These are phyloP conservation scores for Peronospora belbahrii DNA, from an alignment of 352 stramenopile genomes.

Conservation along the genomic window DNA sequence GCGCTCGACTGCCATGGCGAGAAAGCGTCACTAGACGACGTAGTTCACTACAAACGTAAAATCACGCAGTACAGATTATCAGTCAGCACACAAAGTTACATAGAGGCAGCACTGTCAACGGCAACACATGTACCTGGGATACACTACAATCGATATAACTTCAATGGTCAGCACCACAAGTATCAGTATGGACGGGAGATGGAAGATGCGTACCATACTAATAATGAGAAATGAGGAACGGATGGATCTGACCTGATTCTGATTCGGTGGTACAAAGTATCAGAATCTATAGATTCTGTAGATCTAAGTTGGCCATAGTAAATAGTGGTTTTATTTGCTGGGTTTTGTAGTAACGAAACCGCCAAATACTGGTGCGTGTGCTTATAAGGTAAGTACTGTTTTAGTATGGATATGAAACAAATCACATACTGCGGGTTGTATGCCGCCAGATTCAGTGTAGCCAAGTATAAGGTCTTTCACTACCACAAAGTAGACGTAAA, in stretches of 20 bases:
- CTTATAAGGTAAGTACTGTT: too few species aligned
- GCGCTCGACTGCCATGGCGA: slow-evolving; percentile 70
- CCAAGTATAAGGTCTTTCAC: too few species aligned
- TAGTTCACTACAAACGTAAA: slow-evolving; percentile 46
- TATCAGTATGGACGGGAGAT: slow-evolving; percentile 9
- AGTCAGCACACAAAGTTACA: not conserved
- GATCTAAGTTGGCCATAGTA: too few species aligned
- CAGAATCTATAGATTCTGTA: not conserved
- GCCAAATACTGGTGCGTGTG: too few species aligned
- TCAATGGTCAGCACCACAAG: slow-evolving; percentile 10
- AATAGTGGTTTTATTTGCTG: too few species aligned
- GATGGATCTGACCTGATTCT: not conserved
- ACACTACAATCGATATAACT: not conserved
- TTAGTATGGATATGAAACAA: too few species aligned
- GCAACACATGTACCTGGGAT: slow-evolving; percentile 10
- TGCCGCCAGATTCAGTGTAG: too few species aligned
- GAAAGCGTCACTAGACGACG: slow-evolving; percentile 71
- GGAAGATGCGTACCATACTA: slow-evolving; percentile 11
- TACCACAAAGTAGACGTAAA: too few species aligned
- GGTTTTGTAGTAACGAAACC: too few species aligned
- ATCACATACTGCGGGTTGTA: too few species aligned
- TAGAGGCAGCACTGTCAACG: not conserved
- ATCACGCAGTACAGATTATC: not conserved
- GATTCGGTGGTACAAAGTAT: not conserved
- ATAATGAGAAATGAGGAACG: slow-evolving; percentile 2